Percentiles rank a stretch among this genome's conserved stretches.
phyloP scores from a whole-genome alignment of 371 early-diverging fungal species.

The Cokeromyces recurvatus region DNA sequence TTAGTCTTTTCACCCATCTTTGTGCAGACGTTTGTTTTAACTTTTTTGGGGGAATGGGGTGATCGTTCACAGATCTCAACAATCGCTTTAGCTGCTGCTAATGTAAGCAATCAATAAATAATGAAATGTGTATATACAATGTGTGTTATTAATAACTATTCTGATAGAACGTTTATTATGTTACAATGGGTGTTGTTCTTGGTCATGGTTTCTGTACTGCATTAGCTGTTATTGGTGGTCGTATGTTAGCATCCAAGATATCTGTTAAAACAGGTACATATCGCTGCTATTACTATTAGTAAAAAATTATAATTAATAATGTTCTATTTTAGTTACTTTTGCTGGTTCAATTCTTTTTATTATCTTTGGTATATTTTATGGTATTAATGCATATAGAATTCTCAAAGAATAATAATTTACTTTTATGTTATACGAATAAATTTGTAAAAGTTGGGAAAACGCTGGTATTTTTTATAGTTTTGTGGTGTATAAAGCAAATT shows the following conservation, averaged over 20 bases:
- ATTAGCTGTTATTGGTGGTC: constrained; percentile 91
- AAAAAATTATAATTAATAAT: too few relatives aligned
- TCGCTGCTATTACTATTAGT: too few relatives aligned
- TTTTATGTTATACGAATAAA: too few relatives aligned
- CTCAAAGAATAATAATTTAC: too few relatives aligned
- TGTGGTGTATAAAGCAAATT: too few relatives aligned
- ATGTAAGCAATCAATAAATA: constrained; percentile 40
- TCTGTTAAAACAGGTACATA: constrained; percentile 83
- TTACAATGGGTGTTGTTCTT: constrained; percentile 80
- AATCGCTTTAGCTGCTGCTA: constrained; percentile 91
- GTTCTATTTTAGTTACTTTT: constrained; percentile 62
- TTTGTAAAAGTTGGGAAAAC: too few relatives aligned
- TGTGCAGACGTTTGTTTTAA: constrained; percentile 91
- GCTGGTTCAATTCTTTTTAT: constrained; percentile 83
- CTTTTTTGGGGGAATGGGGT: constrained; percentile 97
- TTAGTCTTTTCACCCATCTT: constrained; percentile 86
- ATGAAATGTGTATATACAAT: too few relatives aligned
- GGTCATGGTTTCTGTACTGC: constrained; percentile 92
- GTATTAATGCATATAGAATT: constrained; percentile 51
- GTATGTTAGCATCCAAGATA: constrained; percentile 84
- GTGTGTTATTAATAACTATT: neutral
- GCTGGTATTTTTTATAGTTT: too few relatives aligned
- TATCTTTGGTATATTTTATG: constrained; percentile 73
- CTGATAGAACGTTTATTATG: constrained; percentile 70
- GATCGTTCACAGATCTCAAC: constrained; percentile 93